Base-by-base conservation (phyloP, 345 rosid species). In the Eucalyptus microcorys region DNA sequence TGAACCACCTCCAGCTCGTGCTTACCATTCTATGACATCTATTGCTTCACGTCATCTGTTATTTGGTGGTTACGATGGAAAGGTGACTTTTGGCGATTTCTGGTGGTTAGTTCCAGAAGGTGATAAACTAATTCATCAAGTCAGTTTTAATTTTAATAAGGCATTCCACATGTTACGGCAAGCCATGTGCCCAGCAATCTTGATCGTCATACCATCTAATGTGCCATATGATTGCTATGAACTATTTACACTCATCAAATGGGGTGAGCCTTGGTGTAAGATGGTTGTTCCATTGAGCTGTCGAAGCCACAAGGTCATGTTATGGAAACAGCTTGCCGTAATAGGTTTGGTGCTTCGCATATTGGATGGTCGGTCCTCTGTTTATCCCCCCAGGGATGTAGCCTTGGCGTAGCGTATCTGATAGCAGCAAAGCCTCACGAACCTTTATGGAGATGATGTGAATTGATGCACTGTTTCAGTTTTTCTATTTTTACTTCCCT, bases 81-180 rank as follows among this genome's bases (percentile, higher is more conserved):
- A 98, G 92, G 91, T 93, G 45, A 97, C 98, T 55, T 98, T 93
- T 86, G 98, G 96, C 86, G 99, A 98, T 95, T 85, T 97, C 17
- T 98, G 99, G 99, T 98, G 99, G 98, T 88, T 97, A 95, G 99
- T 94, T 90, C 95, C 98, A 10, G 99, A 97, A 96, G 99, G 99
- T 98, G 94, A 79, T 53, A 76, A 49, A 86, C 64, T 57, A 76
- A 61, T 87, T 84, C 85, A 86, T 47, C 87, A 40, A 32, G 47
- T 37, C 83, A 76, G 15, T 34, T 71, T 37, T 27, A 22, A 24
- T 83, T 49, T 13, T 61, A 19, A 5, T 21, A 81, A 86, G 34
- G 47, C 45, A 76, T 76, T 37, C 47, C 27, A 6, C 27, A 76
- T 76, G 83, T 76, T 37, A 32, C 13, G 7, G 47, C 47, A 10